These are phyloP conservation scores for Pyrrhoderma lamaoense DNA, from an alignment of 1,284 basidiomycete species.

Conservation along the genomic window DNA sequence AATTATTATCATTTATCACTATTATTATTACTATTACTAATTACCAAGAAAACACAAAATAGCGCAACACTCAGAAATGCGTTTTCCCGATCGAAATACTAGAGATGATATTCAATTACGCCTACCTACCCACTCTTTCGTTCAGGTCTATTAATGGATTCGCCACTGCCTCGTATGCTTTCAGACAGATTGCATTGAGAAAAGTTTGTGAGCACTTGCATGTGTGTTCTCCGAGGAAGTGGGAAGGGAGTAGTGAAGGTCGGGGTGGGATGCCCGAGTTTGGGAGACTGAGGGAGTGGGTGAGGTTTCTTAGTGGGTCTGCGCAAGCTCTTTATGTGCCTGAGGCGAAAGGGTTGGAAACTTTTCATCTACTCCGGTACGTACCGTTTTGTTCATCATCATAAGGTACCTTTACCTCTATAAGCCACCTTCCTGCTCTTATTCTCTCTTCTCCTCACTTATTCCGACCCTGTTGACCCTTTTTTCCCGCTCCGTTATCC, in stretches of 20 bases:
- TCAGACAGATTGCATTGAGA: constrained; percentile 13
- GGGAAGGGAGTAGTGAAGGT: too few relatives aligned
- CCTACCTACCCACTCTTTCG: constrained; percentile 4
- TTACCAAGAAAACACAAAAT: background rate
- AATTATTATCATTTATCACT: too few relatives aligned
- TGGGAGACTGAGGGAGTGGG: constrained; percentile 6
- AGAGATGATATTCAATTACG: constrained; percentile 10
- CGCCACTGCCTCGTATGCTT: constrained; percentile 15
- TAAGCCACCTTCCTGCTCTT: too few relatives aligned
- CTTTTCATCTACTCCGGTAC: constrained; percentile 13
- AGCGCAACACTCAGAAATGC: constrained; percentile 1
- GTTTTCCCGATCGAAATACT: constrained; percentile 17
- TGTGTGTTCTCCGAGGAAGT: constrained; percentile 11
- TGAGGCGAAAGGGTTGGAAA: constrained; percentile 3
- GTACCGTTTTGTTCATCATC: background rate
- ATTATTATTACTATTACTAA: too few relatives aligned
- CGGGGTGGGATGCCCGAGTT: constrained; percentile 14
- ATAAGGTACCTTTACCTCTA: too few relatives aligned
- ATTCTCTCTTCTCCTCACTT: too few relatives aligned
- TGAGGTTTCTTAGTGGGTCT: constrained; percentile 12
- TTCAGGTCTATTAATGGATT: constrained; percentile 16
- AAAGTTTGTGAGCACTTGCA: constrained; percentile 10
- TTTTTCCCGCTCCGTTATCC: too few relatives aligned
- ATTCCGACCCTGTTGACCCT: background rate
- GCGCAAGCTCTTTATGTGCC: constrained; percentile 12